Evolutionary conservation across 371 early-diverging fungal species (phyloP).

Genomic region (Apophysomyces ossiformis): DNA sequence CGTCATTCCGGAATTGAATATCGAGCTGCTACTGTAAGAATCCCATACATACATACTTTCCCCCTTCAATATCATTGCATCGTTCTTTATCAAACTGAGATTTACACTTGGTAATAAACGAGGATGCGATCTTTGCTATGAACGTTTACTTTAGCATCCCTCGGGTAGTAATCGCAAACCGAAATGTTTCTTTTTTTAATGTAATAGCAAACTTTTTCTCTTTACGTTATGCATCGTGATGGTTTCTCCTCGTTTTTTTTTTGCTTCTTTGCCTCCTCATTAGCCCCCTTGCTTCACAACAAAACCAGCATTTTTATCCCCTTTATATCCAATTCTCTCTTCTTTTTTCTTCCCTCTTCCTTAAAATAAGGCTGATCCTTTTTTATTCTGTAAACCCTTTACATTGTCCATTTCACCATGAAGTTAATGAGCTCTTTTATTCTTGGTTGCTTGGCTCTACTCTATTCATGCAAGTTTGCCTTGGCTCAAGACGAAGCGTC

Average conservation of each 20-base stretch:
- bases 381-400: not conserved
- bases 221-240: conserved; percentile 1
- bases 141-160: too few relatives aligned
- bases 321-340: not conserved
- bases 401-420: conserved; percentile 3
- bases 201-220: not conserved
- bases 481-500: conserved; percentile 5
- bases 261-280: not conserved
- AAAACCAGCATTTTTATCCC: conserved; percentile 8
- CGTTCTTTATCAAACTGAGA: not conserved
- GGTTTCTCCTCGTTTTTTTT: conserved; percentile 3
- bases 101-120: too few relatives aligned
- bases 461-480: not conserved
- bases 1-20: not conserved
- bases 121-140: too few relatives aligned
- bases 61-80: not conserved
- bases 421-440: not conserved
- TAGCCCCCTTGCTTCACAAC: conserved; percentile 2
- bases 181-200: not conserved
- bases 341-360: not conserved
- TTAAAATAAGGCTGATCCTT: not conserved
- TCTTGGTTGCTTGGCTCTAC: not conserved
- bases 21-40: not conserved
- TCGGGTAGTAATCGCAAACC: not conserved
- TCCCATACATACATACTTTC: not conserved